A percentile compares a stretch with the other conserved stretches of the same genome.
Conservation (phyloP, 2,329 filamentous ascomycete species). For the Karstenula rhodostoma region DNA sequence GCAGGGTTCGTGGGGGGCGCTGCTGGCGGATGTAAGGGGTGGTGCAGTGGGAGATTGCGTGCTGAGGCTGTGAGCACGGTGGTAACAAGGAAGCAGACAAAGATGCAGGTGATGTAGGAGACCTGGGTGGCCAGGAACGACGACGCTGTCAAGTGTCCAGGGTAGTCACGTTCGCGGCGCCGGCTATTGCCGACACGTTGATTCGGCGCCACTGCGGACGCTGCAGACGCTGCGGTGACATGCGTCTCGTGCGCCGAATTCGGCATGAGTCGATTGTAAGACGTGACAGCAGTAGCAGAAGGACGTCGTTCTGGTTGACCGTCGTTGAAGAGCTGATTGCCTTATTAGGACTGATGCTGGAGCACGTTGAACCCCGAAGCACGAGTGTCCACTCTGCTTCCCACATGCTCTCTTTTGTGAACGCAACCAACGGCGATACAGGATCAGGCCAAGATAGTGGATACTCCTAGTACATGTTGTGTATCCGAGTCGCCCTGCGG, state of each 20-base stretch:
- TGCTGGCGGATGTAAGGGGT: conserved; percentile 12
- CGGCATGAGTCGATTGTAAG: not conserved
- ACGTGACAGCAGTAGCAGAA: not conserved
- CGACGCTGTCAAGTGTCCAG: conserved; percentile 11
- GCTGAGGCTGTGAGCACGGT: conserved; percentile 7
- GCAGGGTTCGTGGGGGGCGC: conserved; percentile 20
- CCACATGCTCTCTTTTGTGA: not conserved
- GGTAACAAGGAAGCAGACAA: conserved; percentile 18
- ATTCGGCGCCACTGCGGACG: conserved; percentile 5
- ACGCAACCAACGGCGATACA: no score
- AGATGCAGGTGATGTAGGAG: conserved; percentile 9
- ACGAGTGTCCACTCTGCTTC: not conserved
- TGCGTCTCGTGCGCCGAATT: not conserved
- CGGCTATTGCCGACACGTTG: conserved; percentile 4
- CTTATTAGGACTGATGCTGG: not conserved
- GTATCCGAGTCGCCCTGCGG: no score
- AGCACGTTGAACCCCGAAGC: not conserved
- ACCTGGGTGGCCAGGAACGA: conserved; percentile 14
- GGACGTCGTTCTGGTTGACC: not conserved
- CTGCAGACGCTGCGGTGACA: not conserved
- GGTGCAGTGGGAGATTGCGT: conserved; percentile 2
- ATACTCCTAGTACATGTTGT: not conserved
- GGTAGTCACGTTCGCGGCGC: conserved; percentile 14
- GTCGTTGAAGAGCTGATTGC: conserved; percentile 1
- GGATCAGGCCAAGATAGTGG: no score